These are phyloP conservation scores for Cylindrodendrum hubeiense DNA, from an alignment of 2,329 filamentous ascomycete genomes.

Conservation along the genomic window DNA sequence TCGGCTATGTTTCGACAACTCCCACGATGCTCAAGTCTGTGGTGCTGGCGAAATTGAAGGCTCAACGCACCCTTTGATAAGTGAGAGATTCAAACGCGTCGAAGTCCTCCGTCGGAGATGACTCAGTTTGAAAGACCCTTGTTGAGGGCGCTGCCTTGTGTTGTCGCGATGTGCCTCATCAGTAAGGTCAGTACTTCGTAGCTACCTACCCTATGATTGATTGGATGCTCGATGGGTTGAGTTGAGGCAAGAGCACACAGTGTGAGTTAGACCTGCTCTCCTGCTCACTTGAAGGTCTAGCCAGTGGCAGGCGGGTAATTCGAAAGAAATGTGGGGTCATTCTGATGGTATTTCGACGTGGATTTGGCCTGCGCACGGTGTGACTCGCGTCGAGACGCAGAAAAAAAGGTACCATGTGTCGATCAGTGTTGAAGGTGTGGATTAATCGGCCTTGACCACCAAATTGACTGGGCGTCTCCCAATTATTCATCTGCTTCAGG, in stretches of 20 bases:
- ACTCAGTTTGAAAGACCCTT: neutral
- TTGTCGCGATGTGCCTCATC: neutral
- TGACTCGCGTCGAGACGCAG: neutral
- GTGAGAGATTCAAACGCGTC: neutral
- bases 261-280: conserved; percentile 2
- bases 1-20: neutral
- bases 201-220: neutral
- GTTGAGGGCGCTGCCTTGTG: neutral
- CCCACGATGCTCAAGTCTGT: neutral
- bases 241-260: conserved; percentile 1
- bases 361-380: neutral
- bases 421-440: no score
- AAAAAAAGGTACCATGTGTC: no score
- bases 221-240: neutral
- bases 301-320: neutral
- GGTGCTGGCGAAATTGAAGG: neutral
- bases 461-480: neutral
- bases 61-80: neutral
- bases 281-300: neutral
- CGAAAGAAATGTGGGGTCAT: neutral
- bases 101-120: neutral
- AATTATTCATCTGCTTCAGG: neutral
- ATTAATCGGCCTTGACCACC: neutral
- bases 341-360: neutral
- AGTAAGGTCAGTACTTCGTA: neutral